These are phyloP conservation scores for Pseudogymnoascus destructans DNA, from an alignment of 2,329 filamentous ascomycete species.

Conservation along the genomic window DNA sequence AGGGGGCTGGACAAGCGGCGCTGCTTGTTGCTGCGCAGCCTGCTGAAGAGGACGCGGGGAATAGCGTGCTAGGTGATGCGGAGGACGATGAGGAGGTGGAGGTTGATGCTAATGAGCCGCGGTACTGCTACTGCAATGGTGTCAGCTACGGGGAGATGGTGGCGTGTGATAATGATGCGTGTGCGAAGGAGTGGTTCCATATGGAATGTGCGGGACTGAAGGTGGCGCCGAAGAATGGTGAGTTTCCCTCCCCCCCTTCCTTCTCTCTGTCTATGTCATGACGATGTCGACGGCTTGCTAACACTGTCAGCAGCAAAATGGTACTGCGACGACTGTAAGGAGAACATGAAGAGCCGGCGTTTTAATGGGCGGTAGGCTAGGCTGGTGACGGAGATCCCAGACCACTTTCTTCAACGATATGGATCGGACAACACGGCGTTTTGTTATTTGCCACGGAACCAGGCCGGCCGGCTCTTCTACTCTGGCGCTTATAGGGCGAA, in stretches of 20 bases:
- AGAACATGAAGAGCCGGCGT: constrained; percentile 20
- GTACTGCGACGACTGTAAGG: constrained; percentile 26
- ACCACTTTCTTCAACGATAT: neutral
- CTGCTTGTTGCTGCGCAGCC: constrained; percentile 23
- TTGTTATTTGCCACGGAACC: neutral
- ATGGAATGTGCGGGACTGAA: constrained; percentile 68
- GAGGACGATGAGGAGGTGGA: constrained; percentile 45
- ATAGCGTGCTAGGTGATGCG: constrained; percentile 26
- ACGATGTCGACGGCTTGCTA: neutral
- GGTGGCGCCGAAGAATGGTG: constrained; percentile 51
- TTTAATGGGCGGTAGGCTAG: constrained; percentile 17
- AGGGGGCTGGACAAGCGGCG: constrained; percentile 32
- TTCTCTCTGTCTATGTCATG: too few species aligned
- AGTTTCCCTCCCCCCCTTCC: constrained; percentile 12
- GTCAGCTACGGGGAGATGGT: constrained; percentile 80
- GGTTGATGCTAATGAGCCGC: constrained; percentile 54
- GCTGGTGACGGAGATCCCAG: neutral
- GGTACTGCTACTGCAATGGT: constrained; percentile 69
- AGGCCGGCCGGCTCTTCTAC: constrained; percentile 6
- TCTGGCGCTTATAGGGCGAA: constrained; percentile 5
- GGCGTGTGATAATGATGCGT: constrained; percentile 61
- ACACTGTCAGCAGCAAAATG: constrained; percentile 20
- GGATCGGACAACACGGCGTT: neutral
- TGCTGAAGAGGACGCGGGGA: constrained; percentile 26
- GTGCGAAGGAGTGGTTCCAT: constrained; percentile 72